Evolutionary conservation across 768 basidiomycete genomes (phyloP).

Genomic region (Lentinula boryana): DNA sequence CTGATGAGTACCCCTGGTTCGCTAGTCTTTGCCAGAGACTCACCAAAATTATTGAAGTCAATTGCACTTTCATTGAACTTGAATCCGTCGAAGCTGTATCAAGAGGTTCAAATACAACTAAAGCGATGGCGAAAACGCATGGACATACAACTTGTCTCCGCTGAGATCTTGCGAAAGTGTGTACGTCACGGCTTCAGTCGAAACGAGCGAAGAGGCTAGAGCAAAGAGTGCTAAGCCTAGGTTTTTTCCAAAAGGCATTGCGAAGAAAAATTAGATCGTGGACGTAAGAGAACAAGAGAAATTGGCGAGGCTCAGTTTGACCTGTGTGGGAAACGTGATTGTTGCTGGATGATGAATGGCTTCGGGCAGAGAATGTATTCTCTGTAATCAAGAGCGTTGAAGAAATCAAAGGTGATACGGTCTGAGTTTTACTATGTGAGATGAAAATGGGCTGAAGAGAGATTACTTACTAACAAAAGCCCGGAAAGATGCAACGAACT

Average conservation of each 20-base stretch:
- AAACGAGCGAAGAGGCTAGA: background rate
- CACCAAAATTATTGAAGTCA: constrained; percentile 8
- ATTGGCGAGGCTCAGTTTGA: background rate
- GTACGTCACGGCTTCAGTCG: background rate
- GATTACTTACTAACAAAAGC: too few species aligned
- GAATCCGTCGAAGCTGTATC: constrained; percentile 4
- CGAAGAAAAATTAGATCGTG: background rate
- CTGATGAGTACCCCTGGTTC: background rate
- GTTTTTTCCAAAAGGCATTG: background rate
- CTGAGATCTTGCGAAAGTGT: constrained; percentile 8
- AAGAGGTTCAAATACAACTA: background rate
- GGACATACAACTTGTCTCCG: constrained; percentile 10
- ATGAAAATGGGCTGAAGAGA: too few species aligned
- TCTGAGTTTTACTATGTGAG: too few species aligned
- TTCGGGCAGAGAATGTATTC: background rate
- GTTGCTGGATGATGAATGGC: background rate
- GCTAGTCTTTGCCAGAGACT: background rate
- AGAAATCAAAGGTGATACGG: background rate
- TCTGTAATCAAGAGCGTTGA: background rate
- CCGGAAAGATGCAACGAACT: too few species aligned
- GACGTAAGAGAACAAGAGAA: background rate
- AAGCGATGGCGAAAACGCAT: background rate
- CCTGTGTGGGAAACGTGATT: background rate
- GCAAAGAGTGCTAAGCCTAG: background rate
- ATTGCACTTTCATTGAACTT: constrained; percentile 6